Conservation (phyloP, 257 asterid genomes). For the Avicennia marina region DNA sequence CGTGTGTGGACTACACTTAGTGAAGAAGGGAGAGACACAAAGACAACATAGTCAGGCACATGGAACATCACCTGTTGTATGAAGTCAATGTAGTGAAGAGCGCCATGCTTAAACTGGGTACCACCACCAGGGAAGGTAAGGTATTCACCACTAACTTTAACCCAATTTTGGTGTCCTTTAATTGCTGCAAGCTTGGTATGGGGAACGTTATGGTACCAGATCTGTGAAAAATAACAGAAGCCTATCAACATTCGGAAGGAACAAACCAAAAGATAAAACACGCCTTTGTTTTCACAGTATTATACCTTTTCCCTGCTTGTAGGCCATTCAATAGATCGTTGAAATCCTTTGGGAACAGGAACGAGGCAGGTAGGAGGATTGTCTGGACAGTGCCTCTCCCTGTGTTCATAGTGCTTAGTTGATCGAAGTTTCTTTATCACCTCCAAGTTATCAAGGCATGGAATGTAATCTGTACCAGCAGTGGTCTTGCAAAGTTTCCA, state of each 20-base stretch:
- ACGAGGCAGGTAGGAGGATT: slow-evolving; percentile 93
- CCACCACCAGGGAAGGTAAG: slow-evolving; percentile 99
- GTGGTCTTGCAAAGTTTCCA: slow-evolving; percentile 88
- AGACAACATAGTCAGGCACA: not conserved
- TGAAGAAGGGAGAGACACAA: not conserved
- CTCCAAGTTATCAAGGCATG: slow-evolving; percentile 84
- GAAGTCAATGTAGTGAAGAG: slow-evolving; percentile 95
- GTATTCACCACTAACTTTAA: slow-evolving; percentile 84
- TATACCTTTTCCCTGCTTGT: slow-evolving; percentile 86
- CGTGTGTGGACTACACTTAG: not conserved
- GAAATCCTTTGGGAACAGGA: slow-evolving; percentile 78
- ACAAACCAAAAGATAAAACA: not conserved
- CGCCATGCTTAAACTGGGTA: slow-evolving; percentile 95
- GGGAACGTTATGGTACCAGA: slow-evolving; percentile 98
- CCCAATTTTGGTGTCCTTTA: slow-evolving; percentile 98
- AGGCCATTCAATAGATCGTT: slow-evolving; percentile 82
- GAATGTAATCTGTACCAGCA: slow-evolving; percentile 91
- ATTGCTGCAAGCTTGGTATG: slow-evolving; percentile 81
- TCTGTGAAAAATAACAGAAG: slow-evolving; percentile 37
- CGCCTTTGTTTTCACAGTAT: not conserved
- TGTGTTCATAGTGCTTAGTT: slow-evolving; percentile 91
- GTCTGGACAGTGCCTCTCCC: slow-evolving; percentile 96
- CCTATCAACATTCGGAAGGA: slow-evolving; percentile 3
- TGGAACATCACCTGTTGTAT: slow-evolving; percentile 61
- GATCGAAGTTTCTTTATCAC: slow-evolving; percentile 59